Percentiles rank a stretch among this genome's conserved stretches.
phyloP scores from a whole-genome alignment of 768 basidiomycete species.

The Lentinus brumalis region DNA sequence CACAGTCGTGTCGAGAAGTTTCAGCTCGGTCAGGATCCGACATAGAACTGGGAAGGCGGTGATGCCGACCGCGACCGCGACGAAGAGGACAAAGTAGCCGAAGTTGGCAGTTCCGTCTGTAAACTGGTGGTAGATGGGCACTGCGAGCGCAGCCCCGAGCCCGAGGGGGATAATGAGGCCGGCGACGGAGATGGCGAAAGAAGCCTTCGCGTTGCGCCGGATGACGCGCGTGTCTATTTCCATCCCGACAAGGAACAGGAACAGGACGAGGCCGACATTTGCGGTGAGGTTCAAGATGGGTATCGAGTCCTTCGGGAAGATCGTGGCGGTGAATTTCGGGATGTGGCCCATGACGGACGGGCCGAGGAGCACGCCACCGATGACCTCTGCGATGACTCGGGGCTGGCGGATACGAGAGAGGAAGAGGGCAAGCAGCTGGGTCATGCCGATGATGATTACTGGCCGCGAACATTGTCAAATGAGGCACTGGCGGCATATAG shows the following conservation, averaged over 20 bases:
- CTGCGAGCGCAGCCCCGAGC: slow-evolving; percentile 71
- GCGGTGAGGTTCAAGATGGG: slow-evolving; percentile 69
- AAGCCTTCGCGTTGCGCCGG: slow-evolving; percentile 59
- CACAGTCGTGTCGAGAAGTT: slow-evolving; percentile 83
- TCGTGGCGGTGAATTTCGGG: slow-evolving; percentile 57
- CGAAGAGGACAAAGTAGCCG: slow-evolving; percentile 84
- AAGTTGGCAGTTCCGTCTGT: slow-evolving; percentile 58
- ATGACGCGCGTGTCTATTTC: slow-evolving; percentile 79
- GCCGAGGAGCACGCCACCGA: slow-evolving; percentile 81
- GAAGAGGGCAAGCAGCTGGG: slow-evolving; percentile 67
- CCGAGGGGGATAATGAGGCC: slow-evolving; percentile 82
- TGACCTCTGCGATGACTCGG: slow-evolving; percentile 90
- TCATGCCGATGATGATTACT: slow-evolving; percentile 83
- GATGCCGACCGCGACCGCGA: slow-evolving; percentile 80
- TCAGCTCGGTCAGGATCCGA: slow-evolving; percentile 81
- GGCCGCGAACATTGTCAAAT: slow-evolving; percentile 5
- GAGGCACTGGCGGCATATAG: background rate
- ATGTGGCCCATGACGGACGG: slow-evolving; percentile 78
- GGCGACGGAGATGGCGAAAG: slow-evolving; percentile 59
- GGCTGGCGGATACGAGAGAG: slow-evolving; percentile 81
- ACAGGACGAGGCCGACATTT: slow-evolving; percentile 75
- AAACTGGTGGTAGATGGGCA: slow-evolving; percentile 76
- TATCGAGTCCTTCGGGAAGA: slow-evolving; percentile 45
- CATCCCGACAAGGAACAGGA: slow-evolving; percentile 82
- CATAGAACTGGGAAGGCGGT: slow-evolving; percentile 84